Percentiles rank a stretch among this genome's conserved stretches.
Conservation (phyloP, 2,329 filamentous ascomycete genomes). For the Sclerotinia glacialis region DNA sequence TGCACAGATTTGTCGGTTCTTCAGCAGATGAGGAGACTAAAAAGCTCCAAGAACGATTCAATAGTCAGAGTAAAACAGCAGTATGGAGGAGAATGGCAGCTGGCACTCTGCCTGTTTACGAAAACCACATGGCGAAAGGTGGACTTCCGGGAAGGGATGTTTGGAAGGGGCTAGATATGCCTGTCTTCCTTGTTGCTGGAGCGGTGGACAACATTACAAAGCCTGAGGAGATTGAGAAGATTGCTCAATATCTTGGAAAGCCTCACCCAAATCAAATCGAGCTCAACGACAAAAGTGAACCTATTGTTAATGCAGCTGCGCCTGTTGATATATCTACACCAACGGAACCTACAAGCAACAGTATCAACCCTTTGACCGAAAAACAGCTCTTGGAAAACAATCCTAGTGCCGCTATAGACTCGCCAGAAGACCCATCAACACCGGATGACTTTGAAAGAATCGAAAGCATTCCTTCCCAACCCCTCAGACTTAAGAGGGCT, state of each 20-base stretch:
- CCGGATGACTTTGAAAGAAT: constrained; percentile 43
- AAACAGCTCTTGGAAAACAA: constrained; percentile 42
- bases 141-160: constrained; percentile 67
- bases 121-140: constrained; percentile 51
- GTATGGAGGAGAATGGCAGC: constrained; percentile 74
- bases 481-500: constrained; percentile 49
- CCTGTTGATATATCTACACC: constrained; percentile 43
- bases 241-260: constrained; percentile 48
- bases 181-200: constrained; percentile 76
- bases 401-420: constrained; percentile 40
- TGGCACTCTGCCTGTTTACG: constrained; percentile 64
- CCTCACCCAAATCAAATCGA: constrained; percentile 32
- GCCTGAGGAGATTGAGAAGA: constrained; percentile 66
- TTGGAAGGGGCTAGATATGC: constrained; percentile 71
- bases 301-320: constrained; percentile 49
- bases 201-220: constrained; percentile 74
- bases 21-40: constrained; percentile 64
- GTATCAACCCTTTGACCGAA: constrained; percentile 43
- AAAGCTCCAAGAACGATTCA: constrained; percentile 69
- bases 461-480: constrained; percentile 47
- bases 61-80: constrained; percentile 72
- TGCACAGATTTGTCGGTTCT: constrained; percentile 70
- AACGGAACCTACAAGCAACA: constrained; percentile 32
- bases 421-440: constrained; percentile 47
- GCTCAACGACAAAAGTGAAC: constrained; percentile 38